Evolutionary conservation across 345 rosid species (phyloP).

Genomic region (Sisymbrium altissimum): DNA sequence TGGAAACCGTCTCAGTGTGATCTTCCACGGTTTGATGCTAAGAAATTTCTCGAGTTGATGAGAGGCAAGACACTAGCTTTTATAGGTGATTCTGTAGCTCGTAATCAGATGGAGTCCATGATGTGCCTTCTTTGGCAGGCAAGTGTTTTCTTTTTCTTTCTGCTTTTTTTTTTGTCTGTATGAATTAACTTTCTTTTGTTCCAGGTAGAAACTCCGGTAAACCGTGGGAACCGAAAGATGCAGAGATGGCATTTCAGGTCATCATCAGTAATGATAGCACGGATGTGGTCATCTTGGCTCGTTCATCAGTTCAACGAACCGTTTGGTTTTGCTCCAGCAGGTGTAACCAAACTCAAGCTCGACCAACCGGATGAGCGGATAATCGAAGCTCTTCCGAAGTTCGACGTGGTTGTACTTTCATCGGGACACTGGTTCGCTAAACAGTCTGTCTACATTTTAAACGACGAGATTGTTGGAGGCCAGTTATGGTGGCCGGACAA

Average conservation of each 20-base stretch:
- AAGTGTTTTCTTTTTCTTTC: conserved; percentile 32
- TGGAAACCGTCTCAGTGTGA: conserved; percentile 86
- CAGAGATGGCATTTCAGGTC: conserved; percentile 76
- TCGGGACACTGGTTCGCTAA: conserved; percentile 98
- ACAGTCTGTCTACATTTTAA: conserved; percentile 76
- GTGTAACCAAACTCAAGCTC: conserved; percentile 74
- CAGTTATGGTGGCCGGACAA: conserved; percentile 90
- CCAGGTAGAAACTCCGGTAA: conserved; percentile 85
- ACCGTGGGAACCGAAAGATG: conserved; percentile 80
- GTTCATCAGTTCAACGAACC: conserved; percentile 59
- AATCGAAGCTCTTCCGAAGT: conserved; percentile 56
- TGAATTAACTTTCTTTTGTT: background rate
- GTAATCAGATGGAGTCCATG: conserved; percentile 96
- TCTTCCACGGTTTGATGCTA: conserved; percentile 80
- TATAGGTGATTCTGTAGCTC: conserved; percentile 92
- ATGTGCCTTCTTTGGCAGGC: conserved; percentile 98
- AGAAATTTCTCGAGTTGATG: conserved; percentile 81
- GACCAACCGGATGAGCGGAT: conserved; percentile 67
- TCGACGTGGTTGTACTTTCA: conserved; percentile 77
- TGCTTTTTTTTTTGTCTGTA: background rate
- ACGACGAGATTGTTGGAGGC: conserved; percentile 83
- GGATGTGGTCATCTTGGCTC: conserved; percentile 98
- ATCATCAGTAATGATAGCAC: conserved; percentile 63
- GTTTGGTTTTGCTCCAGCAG: conserved; percentile 64
- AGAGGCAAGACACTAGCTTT: conserved; percentile 89